Base-by-base conservation (phyloP, 2,329 filamentous ascomycete genomes). In the Apiospora sp. region DNA sequence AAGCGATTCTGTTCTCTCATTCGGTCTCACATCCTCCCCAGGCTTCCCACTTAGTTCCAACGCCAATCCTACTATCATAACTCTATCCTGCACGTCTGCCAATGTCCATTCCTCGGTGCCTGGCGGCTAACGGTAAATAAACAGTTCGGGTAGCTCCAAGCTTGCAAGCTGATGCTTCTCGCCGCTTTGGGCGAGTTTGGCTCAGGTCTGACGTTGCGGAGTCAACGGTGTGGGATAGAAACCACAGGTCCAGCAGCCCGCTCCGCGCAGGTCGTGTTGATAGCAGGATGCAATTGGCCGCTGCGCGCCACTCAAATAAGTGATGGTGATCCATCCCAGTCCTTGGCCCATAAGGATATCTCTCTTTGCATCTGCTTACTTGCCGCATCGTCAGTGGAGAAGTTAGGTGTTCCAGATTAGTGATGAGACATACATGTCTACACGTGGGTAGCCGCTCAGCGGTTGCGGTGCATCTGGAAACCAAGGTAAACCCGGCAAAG, bases 1-100 rank as follows among this genome's bases (percentile, higher is more conserved):
- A 68, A 48, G 67, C 67, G 13, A 4, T 48, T 68, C 67, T 68
- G 27, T 27, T 68, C 41, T 68, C 67, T 68, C 41, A 68, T 48
- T 68, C 67, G 67, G 44, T 34, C 41, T 68, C 67, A 34, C 67
- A 30, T 37, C 41, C 24, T 48, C 10, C n/a, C 67, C 67, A 46
- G 27, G 67, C 67, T 68, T 68, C 67, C 67, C 67, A 48, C 67
- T 48, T 48, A 48, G 41, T 68, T 16, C 67, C 67, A 46, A 27
- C 67, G 67, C 67, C 43, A 44, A 68, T 68, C 41, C 27, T 34
- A 46, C 67, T 44, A 48, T 68, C 67, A 48, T 68, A 64, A 64
- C 58, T 64, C 58, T 64, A 64, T 64, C 34, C 58, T 41, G 34
- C 58, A 64, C 34, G 58, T 34, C 58, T 64, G 58, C 58, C 58